Conservation (phyloP, 2,329 filamentous ascomycete genomes). For the Penicillium expansum region DNA sequence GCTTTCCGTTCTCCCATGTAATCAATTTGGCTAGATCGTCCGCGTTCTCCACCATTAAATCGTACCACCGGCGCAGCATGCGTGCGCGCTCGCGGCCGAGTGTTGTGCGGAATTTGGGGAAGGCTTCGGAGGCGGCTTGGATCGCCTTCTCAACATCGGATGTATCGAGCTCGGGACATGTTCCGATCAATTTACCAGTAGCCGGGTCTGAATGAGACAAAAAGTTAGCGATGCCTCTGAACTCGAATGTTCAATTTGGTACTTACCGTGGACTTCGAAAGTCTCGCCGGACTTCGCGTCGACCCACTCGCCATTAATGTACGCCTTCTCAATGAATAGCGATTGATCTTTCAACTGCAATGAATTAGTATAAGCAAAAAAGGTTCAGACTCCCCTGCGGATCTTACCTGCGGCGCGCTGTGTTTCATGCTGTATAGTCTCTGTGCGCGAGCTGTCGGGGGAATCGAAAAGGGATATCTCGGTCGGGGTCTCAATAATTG, state of each 20-base stretch:
- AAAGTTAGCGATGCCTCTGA: background rate
- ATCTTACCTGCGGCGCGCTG: slow-evolving; percentile 40
- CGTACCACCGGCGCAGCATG: slow-evolving; percentile 65
- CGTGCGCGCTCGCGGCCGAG: slow-evolving; percentile 60
- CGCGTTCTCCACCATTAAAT: slow-evolving; percentile 63
- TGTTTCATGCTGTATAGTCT: slow-evolving; percentile 44
- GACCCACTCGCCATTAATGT: slow-evolving; percentile 92
- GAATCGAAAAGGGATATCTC: slow-evolving; percentile 38
- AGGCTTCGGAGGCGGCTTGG: slow-evolving; percentile 72
- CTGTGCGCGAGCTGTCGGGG: slow-evolving; percentile 31
- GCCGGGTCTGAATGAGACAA: slow-evolving; percentile 64
- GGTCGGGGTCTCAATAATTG: slow-evolving; percentile 37
- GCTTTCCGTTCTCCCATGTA: slow-evolving; percentile 70
- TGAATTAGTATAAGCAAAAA: background rate
- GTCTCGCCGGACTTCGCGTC: slow-evolving; percentile 82
- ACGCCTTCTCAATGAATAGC: slow-evolving; percentile 79
- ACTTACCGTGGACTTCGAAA: slow-evolving; percentile 74
- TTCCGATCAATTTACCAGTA: slow-evolving; percentile 75
- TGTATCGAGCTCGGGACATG: slow-evolving; percentile 74
- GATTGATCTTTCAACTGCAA: slow-evolving; percentile 70
- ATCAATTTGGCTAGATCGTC: slow-evolving; percentile 65
- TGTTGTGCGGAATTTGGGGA: slow-evolving; percentile 59
- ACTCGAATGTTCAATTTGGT: background rate
- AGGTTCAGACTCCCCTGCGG: background rate
- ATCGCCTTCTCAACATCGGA: slow-evolving; percentile 80